Evolutionary conservation across 495 filamentous ascomycete genomes (phyloP), one percentile per base, ranked within the genome.

Genomic region (Letharia columbiana): DNA sequence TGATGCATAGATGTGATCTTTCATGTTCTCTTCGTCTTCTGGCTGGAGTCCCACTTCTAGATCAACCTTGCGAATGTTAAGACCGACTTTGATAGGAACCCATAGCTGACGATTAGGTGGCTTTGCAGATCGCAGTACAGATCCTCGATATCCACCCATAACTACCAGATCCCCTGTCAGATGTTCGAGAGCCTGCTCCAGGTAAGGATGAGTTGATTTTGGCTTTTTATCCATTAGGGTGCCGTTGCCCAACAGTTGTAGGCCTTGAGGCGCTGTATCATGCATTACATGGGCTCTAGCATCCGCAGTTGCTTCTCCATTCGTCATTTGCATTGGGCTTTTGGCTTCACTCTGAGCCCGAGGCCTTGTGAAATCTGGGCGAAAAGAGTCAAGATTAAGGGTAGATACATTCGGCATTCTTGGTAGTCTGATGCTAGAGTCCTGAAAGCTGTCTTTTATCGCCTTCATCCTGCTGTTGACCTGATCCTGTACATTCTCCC

Each of bases 61-160:
- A 74, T 98, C 89, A 1, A 94, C 92, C 75, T 93, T 95, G 54
- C 92, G 87, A 41, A 98, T 84, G 66, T 96, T 96, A 57, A 98
- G 75, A 10, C 93, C 92, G 31, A 96, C 89, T 75, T 96, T 97
- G 73, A 98, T 87, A 0, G 93, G 93, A 35, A 95, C 87, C 93
- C 93, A 98, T 5, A 96, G 75, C 70, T 92, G 90, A 31, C 91
- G 86, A 65, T 91, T 83, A 0, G 90, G 90, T 0, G 90, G 83
- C 60, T 87, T 86, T 4, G 91, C 87, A n/a, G 93, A 95, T 18
- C 93, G 87, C 7, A 98, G 73, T 15, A 96, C 82, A 0, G 93
- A 96, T 11, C 93, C 92, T 62, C 92, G 82, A 75, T 96, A 98
- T 4, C 93, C 93, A 37, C 93, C 93, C 75, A 98, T 82, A 33